Percentiles rank a stretch among this genome's conserved stretches.
Conservation (phyloP, 2,329 filamentous ascomycete species). For the Orbilia javanica region DNA sequence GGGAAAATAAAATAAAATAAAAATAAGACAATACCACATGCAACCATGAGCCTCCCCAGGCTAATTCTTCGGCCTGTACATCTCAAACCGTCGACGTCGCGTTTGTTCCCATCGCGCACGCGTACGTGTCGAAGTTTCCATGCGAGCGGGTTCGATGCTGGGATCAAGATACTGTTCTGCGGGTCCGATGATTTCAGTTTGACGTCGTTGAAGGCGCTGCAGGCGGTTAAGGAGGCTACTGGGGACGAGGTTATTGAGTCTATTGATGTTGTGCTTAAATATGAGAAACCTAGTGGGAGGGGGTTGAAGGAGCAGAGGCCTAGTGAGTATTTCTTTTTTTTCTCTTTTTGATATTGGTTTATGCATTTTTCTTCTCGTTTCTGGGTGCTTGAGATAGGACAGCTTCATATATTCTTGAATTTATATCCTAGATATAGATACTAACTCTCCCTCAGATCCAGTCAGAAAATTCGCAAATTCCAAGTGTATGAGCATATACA, state of each 20-base stretch:
- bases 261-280: conserved; percentile 86
- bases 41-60: conserved; percentile 14
- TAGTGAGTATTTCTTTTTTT: conserved; percentile 58
- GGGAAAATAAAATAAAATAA: too few species aligned
- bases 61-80: conserved; percentile 8
- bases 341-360: too few species aligned
- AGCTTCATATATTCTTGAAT: not conserved
- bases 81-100: not conserved
- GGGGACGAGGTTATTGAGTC: conserved; percentile 73
- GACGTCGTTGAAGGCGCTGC: conserved; percentile 77
- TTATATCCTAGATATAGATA: not conserved
- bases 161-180: conserved; percentile 87
- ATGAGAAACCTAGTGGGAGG: conserved; percentile 81
- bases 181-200: conserved; percentile 93
- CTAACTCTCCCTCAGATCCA: conserved; percentile 72
- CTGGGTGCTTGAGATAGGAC: too few species aligned
- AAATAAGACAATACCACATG: not conserved
- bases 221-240: conserved; percentile 70
- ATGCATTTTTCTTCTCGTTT: too few species aligned
- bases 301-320: conserved; percentile 72
- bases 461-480: conserved; percentile 75
- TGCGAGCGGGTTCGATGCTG: not conserved
- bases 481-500: conserved; percentile 77
- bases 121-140: too few species aligned
- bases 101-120: not conserved